Conservation (phyloP, 108 stramenopile genomes). For the Cyclotella sp. region DNA sequence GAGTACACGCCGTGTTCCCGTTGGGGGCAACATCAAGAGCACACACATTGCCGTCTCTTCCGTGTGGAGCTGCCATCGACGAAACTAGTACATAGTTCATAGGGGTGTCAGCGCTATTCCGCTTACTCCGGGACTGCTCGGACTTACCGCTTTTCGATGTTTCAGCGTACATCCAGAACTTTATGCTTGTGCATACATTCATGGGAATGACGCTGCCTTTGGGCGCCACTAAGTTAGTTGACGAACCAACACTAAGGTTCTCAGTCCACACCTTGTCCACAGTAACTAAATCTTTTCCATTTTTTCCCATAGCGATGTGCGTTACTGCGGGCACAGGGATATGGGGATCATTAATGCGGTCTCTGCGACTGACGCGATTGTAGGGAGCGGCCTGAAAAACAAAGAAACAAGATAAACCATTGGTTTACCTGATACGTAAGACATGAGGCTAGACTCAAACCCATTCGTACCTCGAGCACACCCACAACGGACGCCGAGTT, state of each 20-base stretch:
- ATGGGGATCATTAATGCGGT: slow-evolving; percentile 50
- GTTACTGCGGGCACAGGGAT: slow-evolving; percentile 73
- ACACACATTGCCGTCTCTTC: slow-evolving; percentile 61
- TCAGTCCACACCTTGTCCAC: slow-evolving; percentile 75
- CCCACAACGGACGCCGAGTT: slow-evolving; percentile 50
- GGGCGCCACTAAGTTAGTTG: slow-evolving; percentile 23
- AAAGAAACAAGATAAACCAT: not conserved
- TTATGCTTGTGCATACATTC: slow-evolving; percentile 69
- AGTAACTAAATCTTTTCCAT: slow-evolving; percentile 71
- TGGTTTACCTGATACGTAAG: not conserved
- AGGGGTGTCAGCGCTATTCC: slow-evolving; percentile 25
- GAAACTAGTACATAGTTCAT: slow-evolving; percentile 62
- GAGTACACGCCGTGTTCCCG: slow-evolving; percentile 73
- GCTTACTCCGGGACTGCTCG: slow-evolving; percentile 23
- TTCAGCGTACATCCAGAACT: slow-evolving; percentile 67
- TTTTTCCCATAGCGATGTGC: slow-evolving; percentile 55
- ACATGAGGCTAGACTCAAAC: not conserved
- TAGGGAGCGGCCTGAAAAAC: slow-evolving; percentile 63
- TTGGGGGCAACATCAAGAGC: slow-evolving; percentile 59
- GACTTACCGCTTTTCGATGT: slow-evolving; percentile 29
- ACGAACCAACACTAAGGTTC: slow-evolving; percentile 60
- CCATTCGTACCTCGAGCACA: slow-evolving; percentile 55
- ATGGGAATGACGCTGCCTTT: slow-evolving; percentile 24
- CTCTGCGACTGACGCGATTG: slow-evolving; percentile 76
- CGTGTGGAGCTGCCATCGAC: slow-evolving; percentile 82